Evolutionary conservation across 2,329 filamentous ascomycete genomes (phyloP).

Genomic region (Paecilomyces niveus): DNA sequence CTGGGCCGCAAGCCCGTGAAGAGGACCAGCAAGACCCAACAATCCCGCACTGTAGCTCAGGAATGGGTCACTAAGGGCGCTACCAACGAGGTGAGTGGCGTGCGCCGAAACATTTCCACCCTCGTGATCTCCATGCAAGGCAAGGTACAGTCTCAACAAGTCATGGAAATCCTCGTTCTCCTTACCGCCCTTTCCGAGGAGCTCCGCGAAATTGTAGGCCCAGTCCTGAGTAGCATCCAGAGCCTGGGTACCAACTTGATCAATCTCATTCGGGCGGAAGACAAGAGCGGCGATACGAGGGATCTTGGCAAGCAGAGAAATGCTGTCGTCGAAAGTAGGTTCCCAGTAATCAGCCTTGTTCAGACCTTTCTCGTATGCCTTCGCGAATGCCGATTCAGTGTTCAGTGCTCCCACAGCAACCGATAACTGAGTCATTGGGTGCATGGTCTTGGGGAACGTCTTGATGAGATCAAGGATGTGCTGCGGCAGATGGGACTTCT

Average conservation of each 20-base stretch:
- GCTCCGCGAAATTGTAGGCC: conserved; percentile 97
- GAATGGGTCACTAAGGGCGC: conserved; percentile 89
- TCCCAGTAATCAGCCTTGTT: conserved; percentile 99
- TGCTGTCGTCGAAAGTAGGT: conserved; percentile 91
- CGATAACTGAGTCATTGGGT: conserved; percentile 97
- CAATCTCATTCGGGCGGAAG: conserved; percentile 79
- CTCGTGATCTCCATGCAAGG: conserved; percentile 96
- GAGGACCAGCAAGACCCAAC: conserved; percentile 87
- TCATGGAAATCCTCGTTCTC: conserved; percentile 75
- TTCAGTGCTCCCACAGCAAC: conserved; percentile 94
- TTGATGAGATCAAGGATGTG: conserved; percentile 87
- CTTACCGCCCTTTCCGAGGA: conserved; percentile 83
- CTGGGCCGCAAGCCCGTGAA: conserved; percentile 89
- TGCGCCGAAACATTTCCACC: conserved; percentile 97
- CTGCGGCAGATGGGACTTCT: conserved; percentile 72
- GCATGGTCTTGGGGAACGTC: conserved; percentile 78
- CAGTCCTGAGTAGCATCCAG: conserved; percentile 84
- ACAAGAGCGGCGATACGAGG: conserved; percentile 96
- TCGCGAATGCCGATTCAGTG: conserved; percentile 88
- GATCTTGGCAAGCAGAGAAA: conserved; percentile 89
- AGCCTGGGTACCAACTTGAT: conserved; percentile 64
- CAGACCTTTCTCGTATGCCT: conserved; percentile 82
- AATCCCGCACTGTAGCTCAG: conserved; percentile 93
- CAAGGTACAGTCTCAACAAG: conserved; percentile 84
- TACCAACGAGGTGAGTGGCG: conserved; percentile 88